Evolutionary conservation across 306 rosid species (phyloP).

Genomic region (Delonix regia): DNA sequence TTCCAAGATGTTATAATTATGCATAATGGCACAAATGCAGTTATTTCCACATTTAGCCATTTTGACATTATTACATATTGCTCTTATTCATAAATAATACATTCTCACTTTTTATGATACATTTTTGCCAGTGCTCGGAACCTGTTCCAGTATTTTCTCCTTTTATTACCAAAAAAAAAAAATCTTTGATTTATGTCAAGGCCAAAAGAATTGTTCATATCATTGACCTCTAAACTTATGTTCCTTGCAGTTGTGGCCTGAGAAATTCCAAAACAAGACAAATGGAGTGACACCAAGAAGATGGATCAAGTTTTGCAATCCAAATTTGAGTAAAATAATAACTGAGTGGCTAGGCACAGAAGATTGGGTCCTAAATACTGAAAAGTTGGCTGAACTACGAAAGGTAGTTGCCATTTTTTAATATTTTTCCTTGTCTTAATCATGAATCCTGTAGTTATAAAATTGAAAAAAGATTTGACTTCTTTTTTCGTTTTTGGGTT

Average conservation of each 20-base stretch:
- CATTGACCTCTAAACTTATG: slow-evolving; percentile 35
- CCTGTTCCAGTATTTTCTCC: neutral
- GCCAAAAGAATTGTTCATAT: slow-evolving; percentile 23
- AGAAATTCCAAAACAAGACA: slow-evolving; percentile 96
- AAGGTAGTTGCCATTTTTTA: slow-evolving; percentile 53
- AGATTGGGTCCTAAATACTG: slow-evolving; percentile 89
- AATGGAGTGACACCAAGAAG: slow-evolving; percentile 99
- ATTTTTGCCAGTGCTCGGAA: neutral
- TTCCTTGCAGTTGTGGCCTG: slow-evolving; percentile 89
- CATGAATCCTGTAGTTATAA: slow-evolving; percentile 11
- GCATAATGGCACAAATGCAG: slow-evolving; percentile 13
- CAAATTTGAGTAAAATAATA: slow-evolving; percentile 74
- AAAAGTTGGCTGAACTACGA: slow-evolving; percentile 74
- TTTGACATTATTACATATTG: slow-evolving; percentile 20
- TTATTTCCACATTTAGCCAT: slow-evolving; percentile 23
- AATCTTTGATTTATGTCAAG: neutral
- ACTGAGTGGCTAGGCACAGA: slow-evolving; percentile 82
- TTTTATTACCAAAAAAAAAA: slow-evolving; percentile 4
- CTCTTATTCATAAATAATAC: neutral
- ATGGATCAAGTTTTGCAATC: slow-evolving; percentile 97
- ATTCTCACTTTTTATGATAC: neutral
- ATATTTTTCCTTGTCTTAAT: slow-evolving; percentile 29
- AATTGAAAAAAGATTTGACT: slow-evolving; percentile 16
- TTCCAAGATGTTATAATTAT: slow-evolving; percentile 11
- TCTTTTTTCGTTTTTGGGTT: neutral